Conservation (phyloP, 2,329 filamentous ascomycete species). For the Phialophora macrospora region DNA sequence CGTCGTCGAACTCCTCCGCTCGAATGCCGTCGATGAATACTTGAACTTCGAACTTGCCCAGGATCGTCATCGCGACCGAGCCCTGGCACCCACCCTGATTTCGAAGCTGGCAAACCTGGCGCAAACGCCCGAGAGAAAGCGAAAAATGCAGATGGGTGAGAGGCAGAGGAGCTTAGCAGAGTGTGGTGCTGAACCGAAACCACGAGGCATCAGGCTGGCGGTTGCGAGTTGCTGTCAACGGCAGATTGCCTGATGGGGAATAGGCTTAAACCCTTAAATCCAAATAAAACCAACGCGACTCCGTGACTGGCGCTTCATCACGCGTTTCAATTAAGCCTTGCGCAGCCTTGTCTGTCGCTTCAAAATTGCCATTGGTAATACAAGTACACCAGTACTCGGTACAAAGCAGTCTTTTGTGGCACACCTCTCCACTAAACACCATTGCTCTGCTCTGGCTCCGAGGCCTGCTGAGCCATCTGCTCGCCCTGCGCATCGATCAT, state of each 20-base stretch:
- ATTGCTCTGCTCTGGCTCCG: not conserved
- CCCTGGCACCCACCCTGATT: not conserved
- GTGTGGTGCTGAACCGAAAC: not conserved
- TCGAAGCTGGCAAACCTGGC: not conserved
- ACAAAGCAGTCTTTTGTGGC: not conserved
- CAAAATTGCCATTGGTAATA: not conserved
- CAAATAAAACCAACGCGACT: not conserved
- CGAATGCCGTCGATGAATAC: conserved; percentile 30
- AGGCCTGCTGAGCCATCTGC: conserved; percentile 24
- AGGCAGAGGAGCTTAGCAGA: not conserved
- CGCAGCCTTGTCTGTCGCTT: not conserved
- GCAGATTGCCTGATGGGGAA: not conserved
- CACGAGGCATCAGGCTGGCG: not conserved
- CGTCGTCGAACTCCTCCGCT: conserved; percentile 40
- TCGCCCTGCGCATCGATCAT: conserved; percentile 32
- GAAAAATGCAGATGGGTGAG: not conserved
- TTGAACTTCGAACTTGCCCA: conserved; percentile 13
- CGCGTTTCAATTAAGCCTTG: not conserved
- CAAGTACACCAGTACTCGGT: not conserved
- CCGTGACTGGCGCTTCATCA: not conserved
- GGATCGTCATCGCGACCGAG: conserved; percentile 3
- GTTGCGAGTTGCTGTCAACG: not conserved
- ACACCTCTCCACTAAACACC: not conserved
- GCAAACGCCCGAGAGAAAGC: not conserved
- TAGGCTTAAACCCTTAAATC: not conserved